Evolutionary conservation across 2,329 filamentous ascomycete species (phyloP).

Genomic region (Nannizziopsis arthrosporioides): DNA sequence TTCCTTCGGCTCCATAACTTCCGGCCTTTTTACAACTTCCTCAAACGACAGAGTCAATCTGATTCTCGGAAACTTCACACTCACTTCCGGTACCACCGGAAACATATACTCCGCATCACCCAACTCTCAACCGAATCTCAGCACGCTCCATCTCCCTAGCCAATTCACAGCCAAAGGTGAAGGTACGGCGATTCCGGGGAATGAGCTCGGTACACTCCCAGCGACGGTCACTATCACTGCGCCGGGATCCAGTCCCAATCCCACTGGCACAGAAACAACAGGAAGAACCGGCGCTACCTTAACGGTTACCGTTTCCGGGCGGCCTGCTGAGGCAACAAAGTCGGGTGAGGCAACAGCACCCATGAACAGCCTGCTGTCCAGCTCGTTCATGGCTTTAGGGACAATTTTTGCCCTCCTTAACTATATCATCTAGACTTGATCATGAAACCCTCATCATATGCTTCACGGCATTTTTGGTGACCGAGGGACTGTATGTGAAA

Average conservation of each 20-base stretch:
- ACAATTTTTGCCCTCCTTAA: background rate
- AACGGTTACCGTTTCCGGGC: constrained; percentile 4
- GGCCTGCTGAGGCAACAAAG: background rate
- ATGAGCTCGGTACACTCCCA: constrained; percentile 27
- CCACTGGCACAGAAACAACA: constrained; percentile 5
- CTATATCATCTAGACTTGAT: too few relatives aligned
- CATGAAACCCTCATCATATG: too few relatives aligned
- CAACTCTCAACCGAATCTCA: constrained; percentile 33
- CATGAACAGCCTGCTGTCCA: background rate
- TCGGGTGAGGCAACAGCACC: background rate
- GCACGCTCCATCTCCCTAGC: constrained; percentile 9
- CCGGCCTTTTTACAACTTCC: constrained; percentile 33
- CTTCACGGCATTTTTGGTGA: too few relatives aligned
- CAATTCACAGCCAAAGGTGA: constrained; percentile 34
- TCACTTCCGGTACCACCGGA: constrained; percentile 28
- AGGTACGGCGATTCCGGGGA: constrained; percentile 37
- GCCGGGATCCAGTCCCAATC: background rate
- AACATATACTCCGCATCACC: constrained; percentile 35
- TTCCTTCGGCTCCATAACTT: constrained; percentile 37
- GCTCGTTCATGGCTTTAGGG: background rate
- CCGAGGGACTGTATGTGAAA: too few relatives aligned
- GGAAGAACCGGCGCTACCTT: background rate
- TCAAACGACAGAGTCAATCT: constrained; percentile 33
- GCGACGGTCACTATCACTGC: constrained; percentile 8
- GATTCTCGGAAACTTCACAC: constrained; percentile 35